phyloP scores from a whole-genome alignment of 2,329 filamentous ascomycete genomes.

The Colletotrichum tabaci region DNA sequence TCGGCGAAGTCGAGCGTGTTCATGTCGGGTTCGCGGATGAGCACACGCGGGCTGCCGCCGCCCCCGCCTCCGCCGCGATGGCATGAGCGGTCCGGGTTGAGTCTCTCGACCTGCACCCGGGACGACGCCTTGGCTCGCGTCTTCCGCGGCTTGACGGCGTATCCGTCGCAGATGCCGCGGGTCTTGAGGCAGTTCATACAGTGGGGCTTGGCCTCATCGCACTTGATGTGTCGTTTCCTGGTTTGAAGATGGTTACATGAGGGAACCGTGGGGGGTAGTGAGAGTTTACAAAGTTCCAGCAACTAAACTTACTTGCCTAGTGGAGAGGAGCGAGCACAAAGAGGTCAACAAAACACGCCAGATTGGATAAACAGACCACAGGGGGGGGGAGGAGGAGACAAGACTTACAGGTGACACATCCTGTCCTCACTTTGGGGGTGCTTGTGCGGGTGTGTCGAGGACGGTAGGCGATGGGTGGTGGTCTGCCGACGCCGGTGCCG shows the following conservation, averaged over 20 bases:
- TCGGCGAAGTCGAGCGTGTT: slow-evolving; percentile 40
- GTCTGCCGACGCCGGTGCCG: neutral
- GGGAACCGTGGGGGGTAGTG: neutral
- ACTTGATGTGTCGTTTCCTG: slow-evolving; percentile 57
- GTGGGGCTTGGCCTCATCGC: slow-evolving; percentile 58
- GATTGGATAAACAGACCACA: too few relatives aligned
- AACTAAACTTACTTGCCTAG: slow-evolving; percentile 39
- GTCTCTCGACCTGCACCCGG: neutral
- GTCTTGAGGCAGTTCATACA: slow-evolving; percentile 56
- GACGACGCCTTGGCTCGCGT: neutral
- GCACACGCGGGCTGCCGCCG: neutral
- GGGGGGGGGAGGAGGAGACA: neutral
- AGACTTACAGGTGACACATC: slow-evolving; percentile 42
- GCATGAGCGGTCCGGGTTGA: slow-evolving; percentile 12
- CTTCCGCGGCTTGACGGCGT: slow-evolving; percentile 39
- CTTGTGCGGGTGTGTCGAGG: slow-evolving; percentile 41
- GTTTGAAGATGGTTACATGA: too few relatives aligned
- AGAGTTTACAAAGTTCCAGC: neutral
- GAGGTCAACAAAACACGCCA: neutral
- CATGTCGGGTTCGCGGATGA: slow-evolving; percentile 34
- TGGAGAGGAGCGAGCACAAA: slow-evolving; percentile 10
- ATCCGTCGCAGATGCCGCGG: slow-evolving; percentile 42
- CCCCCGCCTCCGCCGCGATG: neutral
- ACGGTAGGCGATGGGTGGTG: slow-evolving; percentile 18
- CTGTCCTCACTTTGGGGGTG: slow-evolving; percentile 43